Base-by-base conservation (phyloP, 208 protist species). In the Crithidia fasciculata region DNA sequence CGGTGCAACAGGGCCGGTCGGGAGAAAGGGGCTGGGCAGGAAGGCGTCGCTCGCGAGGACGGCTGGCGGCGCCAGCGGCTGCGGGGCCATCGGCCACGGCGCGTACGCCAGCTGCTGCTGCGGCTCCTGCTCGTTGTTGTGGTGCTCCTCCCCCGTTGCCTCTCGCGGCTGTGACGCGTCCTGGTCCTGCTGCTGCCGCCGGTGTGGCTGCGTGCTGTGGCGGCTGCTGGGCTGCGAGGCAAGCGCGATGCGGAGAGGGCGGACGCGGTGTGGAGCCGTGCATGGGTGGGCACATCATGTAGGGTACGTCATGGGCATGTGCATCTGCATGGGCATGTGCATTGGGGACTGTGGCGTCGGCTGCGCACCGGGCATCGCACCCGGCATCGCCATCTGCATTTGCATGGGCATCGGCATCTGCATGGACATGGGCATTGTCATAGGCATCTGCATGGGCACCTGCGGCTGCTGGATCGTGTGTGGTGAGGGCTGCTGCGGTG, bases 21-120 rank as follows among this genome's bases (percentile, higher is more conserved):
- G 1, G 55, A 7, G 54, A 41, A 63, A 59, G 57, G 52, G 41
- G 15, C 16, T 39, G 15, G 36, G 57, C 4, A 49, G 3, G 57
- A 50, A n/a, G 45, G 43, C 37, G 37, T 43, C 40, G 45, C 52
- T 57, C 43, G 52, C 45, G 43, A 53, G 43, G 2, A 36, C 36
- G 44, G 60, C 57, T 28, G 57, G 19, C 28, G 62, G 36, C 18
- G 47, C 13, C 40, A 65, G 4, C 18, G 6, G 18, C 10, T 53
- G 62, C 36, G 56, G 47, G 45, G 52, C 60, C 53, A 43, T 40
- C 36, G n/a, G n/a, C 68, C 68, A 73, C 28, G 68, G 68, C 28
- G 43, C 58, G 47, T 73, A 73, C 43, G 39, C 19, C 44, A 57
- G 44, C 67, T 36, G 44, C 44, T n/a, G 43, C n/a, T 45, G 66